Percentiles rank a stretch among this genome's conserved stretches.
Evolutionary conservation across 176 grass and related monocot genomes (phyloP).

Genomic region (Poa annua): DNA sequence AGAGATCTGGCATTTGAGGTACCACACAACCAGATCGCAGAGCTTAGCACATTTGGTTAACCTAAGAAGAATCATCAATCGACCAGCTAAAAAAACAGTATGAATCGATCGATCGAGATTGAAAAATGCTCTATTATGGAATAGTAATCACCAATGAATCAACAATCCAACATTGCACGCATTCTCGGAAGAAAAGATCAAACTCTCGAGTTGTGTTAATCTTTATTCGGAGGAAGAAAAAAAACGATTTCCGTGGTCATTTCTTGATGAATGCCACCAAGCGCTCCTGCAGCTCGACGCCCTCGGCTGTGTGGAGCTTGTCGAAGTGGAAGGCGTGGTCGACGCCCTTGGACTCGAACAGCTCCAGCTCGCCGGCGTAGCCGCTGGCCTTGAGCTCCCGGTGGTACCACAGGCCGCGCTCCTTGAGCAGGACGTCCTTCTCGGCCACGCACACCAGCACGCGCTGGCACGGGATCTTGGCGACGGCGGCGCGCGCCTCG

Average conservation of each 20-base stretch:
- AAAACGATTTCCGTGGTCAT: neutral
- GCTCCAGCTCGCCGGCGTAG: conserved; percentile 52
- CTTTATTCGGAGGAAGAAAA: conserved; percentile 3
- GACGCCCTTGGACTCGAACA: conserved; percentile 59
- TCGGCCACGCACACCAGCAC: conserved; percentile 66
- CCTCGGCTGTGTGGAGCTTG: conserved; percentile 33
- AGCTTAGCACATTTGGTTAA: neutral
- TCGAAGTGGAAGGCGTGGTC: conserved; percentile 65
- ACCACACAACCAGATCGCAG: neutral
- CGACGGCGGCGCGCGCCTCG: conserved; percentile 43
- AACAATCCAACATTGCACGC: neutral
- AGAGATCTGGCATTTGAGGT: neutral
- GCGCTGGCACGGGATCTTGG: conserved; percentile 49
- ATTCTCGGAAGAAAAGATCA: neutral
- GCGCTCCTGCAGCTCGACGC: conserved; percentile 49
- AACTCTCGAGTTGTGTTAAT: neutral
- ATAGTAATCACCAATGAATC: neutral
- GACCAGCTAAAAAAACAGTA: too few relatives aligned
- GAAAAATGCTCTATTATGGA: neutral
- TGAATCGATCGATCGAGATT: neutral
- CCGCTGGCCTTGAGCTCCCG: conserved; percentile 57
- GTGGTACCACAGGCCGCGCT: conserved; percentile 61
- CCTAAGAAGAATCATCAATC: neutral
- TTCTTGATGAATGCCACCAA: conserved; percentile 50
- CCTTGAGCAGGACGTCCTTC: conserved; percentile 57